Percentiles rank a stretch among this genome's conserved stretches.
Evolutionary conservation across 805 yeast genomes (phyloP).

Genomic region (Metschnikowia kunwiensis): DNA sequence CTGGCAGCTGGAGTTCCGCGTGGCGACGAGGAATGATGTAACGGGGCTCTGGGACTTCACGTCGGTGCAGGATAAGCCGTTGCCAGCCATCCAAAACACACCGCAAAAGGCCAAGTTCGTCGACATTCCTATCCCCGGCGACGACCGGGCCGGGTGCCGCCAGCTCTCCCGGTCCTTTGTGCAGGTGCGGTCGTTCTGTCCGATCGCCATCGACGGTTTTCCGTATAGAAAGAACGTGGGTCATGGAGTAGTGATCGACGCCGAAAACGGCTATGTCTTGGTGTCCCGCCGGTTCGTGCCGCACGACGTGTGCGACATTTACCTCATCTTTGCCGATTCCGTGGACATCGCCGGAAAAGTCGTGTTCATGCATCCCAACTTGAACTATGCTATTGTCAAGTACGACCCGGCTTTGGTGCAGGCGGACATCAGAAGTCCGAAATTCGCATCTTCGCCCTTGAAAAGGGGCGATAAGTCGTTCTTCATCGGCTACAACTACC

Average conservation of each 20-base stretch:
- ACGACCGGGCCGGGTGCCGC: constrained; percentile 44
- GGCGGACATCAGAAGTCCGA: constrained; percentile 71
- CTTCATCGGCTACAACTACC: constrained; percentile 79
- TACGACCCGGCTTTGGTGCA: constrained; percentile 74
- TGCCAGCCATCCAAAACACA: constrained; percentile 48
- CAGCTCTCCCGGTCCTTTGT: constrained; percentile 67
- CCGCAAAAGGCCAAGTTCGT: constrained; percentile 69
- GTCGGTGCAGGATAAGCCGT: constrained; percentile 55
- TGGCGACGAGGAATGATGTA: constrained; percentile 59
- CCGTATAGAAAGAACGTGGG: constrained; percentile 59
- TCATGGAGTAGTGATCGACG: constrained; percentile 79
- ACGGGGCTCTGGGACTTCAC: constrained; percentile 58
- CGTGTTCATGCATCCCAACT: constrained; percentile 81
- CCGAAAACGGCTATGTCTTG: constrained; percentile 72
- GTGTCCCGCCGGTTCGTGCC: constrained; percentile 79
- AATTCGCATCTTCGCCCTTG: constrained; percentile 52
- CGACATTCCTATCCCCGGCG: constrained; percentile 60
- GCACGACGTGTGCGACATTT: constrained; percentile 74
- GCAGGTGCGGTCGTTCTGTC: constrained; percentile 59
- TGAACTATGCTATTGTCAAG: constrained; percentile 77
- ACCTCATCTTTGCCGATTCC: constrained; percentile 81
- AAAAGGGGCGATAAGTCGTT: constrained; percentile 70
- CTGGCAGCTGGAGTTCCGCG: constrained; percentile 70
- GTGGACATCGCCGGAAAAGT: constrained; percentile 77
- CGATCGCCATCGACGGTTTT: constrained; percentile 73